Percentiles rank a stretch among this genome's conserved stretches.
These are phyloP conservation scores for Candida ulmi DNA, from an alignment of 805 yeast species.

Conservation along the genomic window DNA sequence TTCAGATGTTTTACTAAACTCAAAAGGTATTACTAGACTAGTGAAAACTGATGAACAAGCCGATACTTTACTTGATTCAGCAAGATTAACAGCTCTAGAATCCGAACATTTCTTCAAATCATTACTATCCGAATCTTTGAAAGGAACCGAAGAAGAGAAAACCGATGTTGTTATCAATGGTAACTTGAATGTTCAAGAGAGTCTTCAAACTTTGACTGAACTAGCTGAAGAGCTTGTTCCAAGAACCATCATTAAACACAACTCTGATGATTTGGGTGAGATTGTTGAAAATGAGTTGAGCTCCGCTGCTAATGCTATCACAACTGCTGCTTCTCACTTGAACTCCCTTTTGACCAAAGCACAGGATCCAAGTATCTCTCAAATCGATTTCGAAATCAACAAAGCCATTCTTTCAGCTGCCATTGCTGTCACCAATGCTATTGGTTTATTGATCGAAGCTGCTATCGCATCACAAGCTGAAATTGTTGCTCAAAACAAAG, in stretches of 20 bases:
- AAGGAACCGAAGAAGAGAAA: slow-evolving; percentile 53
- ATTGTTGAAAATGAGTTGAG: slow-evolving; percentile 70
- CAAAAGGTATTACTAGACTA: slow-evolving; percentile 62
- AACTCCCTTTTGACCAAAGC: slow-evolving; percentile 42
- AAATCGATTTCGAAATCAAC: slow-evolving; percentile 62
- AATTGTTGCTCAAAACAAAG: slow-evolving; percentile 67
- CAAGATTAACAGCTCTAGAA: slow-evolving; percentile 53
- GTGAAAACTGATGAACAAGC: slow-evolving; percentile 46
- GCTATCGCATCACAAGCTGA: slow-evolving; percentile 80
- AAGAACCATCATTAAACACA: slow-evolving; percentile 21
- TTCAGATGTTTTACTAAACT: slow-evolving; percentile 55
- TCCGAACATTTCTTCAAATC: slow-evolving; percentile 59
- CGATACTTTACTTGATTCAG: slow-evolving; percentile 40
- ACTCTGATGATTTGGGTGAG: slow-evolving; percentile 56
- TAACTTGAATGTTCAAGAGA: slow-evolving; percentile 68
- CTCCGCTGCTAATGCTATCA: slow-evolving; percentile 65
- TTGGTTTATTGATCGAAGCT: slow-evolving; percentile 62
- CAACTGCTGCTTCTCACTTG: slow-evolving; percentile 58
- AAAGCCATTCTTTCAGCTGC: slow-evolving; percentile 77
- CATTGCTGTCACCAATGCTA: slow-evolving; percentile 72
- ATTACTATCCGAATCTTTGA: slow-evolving; percentile 47
- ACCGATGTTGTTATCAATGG: slow-evolving; percentile 74
- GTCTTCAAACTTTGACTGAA: slow-evolving; percentile 51
- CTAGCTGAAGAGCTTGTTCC: slow-evolving; percentile 55
- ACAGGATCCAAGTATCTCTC: slow-evolving; percentile 44